Percentiles rank a stretch among this genome's conserved stretches.
Conservation (phyloP, 1,284 basidiomycete species). For the Trichosporon ovoides region DNA sequence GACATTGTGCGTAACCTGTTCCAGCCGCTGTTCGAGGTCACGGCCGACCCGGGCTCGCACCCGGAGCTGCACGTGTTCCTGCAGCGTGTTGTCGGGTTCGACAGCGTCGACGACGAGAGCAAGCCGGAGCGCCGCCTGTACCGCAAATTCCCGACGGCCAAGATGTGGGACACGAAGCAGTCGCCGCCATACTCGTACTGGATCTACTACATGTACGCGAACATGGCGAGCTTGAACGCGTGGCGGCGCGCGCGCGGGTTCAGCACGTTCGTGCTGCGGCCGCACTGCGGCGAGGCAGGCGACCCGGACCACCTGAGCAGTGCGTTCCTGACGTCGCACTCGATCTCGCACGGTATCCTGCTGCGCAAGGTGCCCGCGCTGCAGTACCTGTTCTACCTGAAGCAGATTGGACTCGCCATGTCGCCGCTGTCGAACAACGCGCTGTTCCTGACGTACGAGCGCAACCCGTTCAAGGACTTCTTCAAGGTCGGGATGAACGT, state of each 20-base stretch:
- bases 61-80: constrained; percentile 94
- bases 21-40: constrained; percentile 91
- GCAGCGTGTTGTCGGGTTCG: constrained; percentile 92
- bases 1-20: constrained; percentile 90
- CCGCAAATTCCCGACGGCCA: constrained; percentile 92
- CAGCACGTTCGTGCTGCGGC: constrained; percentile 95
- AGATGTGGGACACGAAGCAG: constrained; percentile 80
- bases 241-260: constrained; percentile 86
- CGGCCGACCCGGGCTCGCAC: constrained; percentile 79
- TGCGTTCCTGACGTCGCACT: constrained; percentile 92
- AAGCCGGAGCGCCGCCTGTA: constrained; percentile 88
- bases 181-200: constrained; percentile 94
- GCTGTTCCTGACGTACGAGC: constrained; percentile 88
- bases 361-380: constrained; percentile 91
- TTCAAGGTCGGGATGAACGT: constrained; percentile 96
- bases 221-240: constrained; percentile 88
- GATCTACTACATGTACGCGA: constrained; percentile 98
- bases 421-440: constrained; percentile 97
- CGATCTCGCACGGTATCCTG: constrained; percentile 96
- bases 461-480: constrained; percentile 95
- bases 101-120: constrained; percentile 96
- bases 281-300: constrained; percentile 96
- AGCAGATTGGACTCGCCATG: constrained; percentile 97
- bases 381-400: constrained; percentile 87
- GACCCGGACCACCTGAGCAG: constrained; percentile 97